phyloP scores from a whole-genome alignment of 495 filamentous ascomycete genomes.

The Extremus antarcticus region DNA sequence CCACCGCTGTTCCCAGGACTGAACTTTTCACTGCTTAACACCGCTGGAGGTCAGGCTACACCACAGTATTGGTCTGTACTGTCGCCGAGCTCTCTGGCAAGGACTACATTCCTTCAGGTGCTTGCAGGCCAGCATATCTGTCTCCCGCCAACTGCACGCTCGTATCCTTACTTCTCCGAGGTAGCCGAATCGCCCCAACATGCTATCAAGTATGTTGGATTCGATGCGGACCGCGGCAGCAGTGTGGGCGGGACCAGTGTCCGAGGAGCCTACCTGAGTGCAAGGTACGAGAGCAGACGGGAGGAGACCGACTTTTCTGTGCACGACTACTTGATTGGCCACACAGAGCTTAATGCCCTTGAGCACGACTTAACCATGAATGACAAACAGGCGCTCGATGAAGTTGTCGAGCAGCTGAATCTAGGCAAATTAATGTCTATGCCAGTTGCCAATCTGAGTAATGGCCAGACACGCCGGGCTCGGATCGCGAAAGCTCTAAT shows the following conservation, averaged over 20 bases:
- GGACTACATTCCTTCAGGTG: slow-evolving; percentile 66
- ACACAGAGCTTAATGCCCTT: slow-evolving; percentile 62
- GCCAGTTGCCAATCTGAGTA: slow-evolving; percentile 79
- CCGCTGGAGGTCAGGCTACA: slow-evolving; percentile 12
- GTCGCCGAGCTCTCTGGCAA: slow-evolving; percentile 56
- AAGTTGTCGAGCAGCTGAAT: slow-evolving; percentile 55
- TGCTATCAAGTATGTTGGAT: slow-evolving; percentile 77
- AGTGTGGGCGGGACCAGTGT: slow-evolving; percentile 41
- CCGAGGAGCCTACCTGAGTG: slow-evolving; percentile 70
- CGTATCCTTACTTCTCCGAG: slow-evolving; percentile 63
- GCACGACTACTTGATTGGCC: slow-evolving; percentile 61
- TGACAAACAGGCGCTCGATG: slow-evolving; percentile 40
- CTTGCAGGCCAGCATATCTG: slow-evolving; percentile 63
- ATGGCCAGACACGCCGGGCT: slow-evolving; percentile 80
- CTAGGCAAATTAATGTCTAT: slow-evolving; percentile 56
- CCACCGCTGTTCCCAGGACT: slow-evolving; percentile 59
- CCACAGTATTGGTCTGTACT: slow-evolving; percentile 63
- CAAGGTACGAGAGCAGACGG: slow-evolving; percentile 79
- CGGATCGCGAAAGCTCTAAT: slow-evolving; percentile 79
- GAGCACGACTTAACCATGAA: slow-evolving; percentile 37
- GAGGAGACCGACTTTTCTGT: slow-evolving; percentile 84
- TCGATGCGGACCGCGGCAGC: slow-evolving; percentile 42
- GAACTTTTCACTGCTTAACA: slow-evolving; percentile 52
- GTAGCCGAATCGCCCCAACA: slow-evolving; percentile 47
- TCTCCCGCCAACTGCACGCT: slow-evolving; percentile 58